Base-by-base conservation (phyloP, 2,329 filamentous ascomycete species). In the Penicillium verrucosum region DNA sequence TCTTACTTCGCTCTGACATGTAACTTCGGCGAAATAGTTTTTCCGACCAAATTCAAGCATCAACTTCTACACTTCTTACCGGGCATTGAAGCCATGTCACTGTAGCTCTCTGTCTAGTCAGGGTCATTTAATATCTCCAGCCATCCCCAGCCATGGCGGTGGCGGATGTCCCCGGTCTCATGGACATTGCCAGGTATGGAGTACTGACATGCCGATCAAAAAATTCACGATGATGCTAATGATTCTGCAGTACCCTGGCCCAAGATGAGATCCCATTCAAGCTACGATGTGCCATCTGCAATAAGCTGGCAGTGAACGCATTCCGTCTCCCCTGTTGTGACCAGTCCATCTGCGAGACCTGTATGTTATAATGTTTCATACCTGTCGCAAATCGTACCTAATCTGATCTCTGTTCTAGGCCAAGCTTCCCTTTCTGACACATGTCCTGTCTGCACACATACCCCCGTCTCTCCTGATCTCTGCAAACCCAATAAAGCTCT, bases 321-420 rank as follows among this genome's bases (percentile, higher is more conserved):
- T 96, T 91, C 73, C 89, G 92, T 61, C 81, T 97, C 29, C 90
- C 92, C 1, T 99, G 94, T 77, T 99, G 94, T 75, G 94, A 97
- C 70, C 93, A 96, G 71, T 88, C 89, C 40, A 96, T 97, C 57
- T 97, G 94, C 80, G 89, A 93, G 70, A 83, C 81, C 63, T 99
- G 94, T 97, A 79, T 70, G 87, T 75, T 29, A 12, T 27, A 48
- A 48, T 42, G 37, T 25, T 47, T 47, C 42, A 45, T 18, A 23
- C 34, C 36, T 40, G 23, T 29, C 43, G 45, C 14, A 48, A 46
- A 21, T 50, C 14, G 25, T 34, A 48, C 16, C 29, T 43, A 42
- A 49, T n/a, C 3, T 42, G 36, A 36, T 30, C 11, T 34, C 34
- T 46, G 21, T 30, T 44, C 21, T 63, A 93, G 87, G 91, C 73